Evolutionary conservation across 805 yeast species (phyloP).

Genomic region (Lipomyces lipofer): DNA sequence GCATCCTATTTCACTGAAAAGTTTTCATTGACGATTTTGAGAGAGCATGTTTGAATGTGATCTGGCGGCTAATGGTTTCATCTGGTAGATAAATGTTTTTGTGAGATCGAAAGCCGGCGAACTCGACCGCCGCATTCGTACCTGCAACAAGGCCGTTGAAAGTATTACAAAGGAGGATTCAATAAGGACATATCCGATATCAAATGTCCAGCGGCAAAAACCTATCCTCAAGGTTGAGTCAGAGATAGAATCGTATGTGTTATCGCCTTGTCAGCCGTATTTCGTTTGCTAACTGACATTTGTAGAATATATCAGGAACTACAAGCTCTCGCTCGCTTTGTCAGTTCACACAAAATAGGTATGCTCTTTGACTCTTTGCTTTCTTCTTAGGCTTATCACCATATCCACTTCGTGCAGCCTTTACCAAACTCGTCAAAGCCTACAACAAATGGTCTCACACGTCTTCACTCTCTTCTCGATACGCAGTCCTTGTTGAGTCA

Average conservation of each 20-base stretch:
- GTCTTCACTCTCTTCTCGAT: conserved; percentile 36
- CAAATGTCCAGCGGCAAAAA: conserved; percentile 22
- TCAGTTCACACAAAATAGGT: conserved; percentile 69
- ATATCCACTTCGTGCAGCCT: conserved; percentile 29
- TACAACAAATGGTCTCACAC: conserved; percentile 50
- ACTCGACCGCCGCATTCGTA: conserved; percentile 52
- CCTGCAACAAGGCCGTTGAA: conserved; percentile 44
- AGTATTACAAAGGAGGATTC: conserved; percentile 34
- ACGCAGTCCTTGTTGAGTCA: conserved; percentile 43
- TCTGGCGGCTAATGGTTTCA: too few species aligned
- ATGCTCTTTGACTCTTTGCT: conserved; percentile 30
- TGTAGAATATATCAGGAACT: conserved; percentile 51
- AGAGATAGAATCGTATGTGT: conserved; percentile 24
- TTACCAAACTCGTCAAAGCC: conserved; percentile 73
- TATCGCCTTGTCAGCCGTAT: background rate
- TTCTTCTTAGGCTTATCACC: background rate
- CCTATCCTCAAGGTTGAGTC: conserved; percentile 21
- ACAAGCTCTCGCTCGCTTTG: conserved; percentile 68
- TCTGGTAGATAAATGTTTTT: conserved; percentile 54
- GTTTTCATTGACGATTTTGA: too few species aligned
- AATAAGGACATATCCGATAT: conserved; percentile 24
- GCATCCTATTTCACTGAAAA: conserved; percentile 31
- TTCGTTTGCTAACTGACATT: conserved; percentile 38
- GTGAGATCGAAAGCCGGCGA: conserved; percentile 70
- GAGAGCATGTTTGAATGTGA: too few species aligned